Base-by-base conservation (phyloP, 352 stramenopile genomes). In the Globisporangium apiculatum region DNA sequence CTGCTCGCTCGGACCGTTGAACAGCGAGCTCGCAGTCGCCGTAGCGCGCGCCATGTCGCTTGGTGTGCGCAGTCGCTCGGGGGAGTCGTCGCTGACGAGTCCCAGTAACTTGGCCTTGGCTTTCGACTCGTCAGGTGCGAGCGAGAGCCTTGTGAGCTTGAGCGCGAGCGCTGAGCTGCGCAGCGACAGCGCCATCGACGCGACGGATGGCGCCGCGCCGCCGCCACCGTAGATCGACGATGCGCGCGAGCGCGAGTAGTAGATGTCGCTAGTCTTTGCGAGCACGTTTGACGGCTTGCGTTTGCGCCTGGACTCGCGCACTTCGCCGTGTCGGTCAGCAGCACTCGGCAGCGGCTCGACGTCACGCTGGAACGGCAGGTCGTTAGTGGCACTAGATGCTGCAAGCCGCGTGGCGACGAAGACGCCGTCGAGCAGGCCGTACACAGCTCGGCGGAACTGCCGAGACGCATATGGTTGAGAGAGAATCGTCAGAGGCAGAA, bases 1-100 rank as follows among this genome's bases (percentile, higher is more conserved):
- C 7, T 65, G 5, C 31, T 87, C 76, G 2, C 64, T 31, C 24
- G 24, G 36, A 45, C 67, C 69, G 50, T 87, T 71, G 7, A 75
- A 66, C 24, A 31, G 24, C 24, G 24, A 7, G 12, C 24, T 55
- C 10, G 40, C 8, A 7, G 41, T 67, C 7, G n/a, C 48, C 8
- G 43, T 37, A 17, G 11, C 24, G 40, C 57, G 40, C 37, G 58
- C 24, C 2, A 31, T 31, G 24, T 31, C 24, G 24, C 24, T 31
- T 31, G 24, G 24, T 3, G 24, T 31, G 24, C 24, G 24, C 24
- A 31, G 24, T 31, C 24, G 24, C 24, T 31, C 24, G 24, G 24
- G 1, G 24, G 24, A 31, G 24, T 31, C 24, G 24, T 31, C 24
- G 1, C 24, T 31, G 24, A 31, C 24, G 24, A 31, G 24, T 31